Conservation (phyloP, 2,329 filamentous ascomycete species). For the Colletotrichum navitas region DNA sequence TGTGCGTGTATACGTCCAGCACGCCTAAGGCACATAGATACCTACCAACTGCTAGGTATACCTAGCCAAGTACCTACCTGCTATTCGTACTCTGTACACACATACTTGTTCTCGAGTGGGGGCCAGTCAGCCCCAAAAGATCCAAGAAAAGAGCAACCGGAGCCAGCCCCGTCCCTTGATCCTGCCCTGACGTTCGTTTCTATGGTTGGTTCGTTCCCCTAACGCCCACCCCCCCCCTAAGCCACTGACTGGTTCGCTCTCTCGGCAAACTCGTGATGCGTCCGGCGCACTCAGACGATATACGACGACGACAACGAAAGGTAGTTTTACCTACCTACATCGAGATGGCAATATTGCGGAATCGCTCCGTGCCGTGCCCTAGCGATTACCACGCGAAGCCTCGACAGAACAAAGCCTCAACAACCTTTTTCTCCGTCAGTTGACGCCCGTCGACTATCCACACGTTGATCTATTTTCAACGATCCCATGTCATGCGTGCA, state of each 20-base stretch:
- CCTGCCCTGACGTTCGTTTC: conserved; percentile 20
- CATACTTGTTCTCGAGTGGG: conserved; percentile 5
- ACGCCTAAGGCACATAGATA: no score
- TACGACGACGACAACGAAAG: not conserved
- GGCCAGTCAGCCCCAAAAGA: not conserved
- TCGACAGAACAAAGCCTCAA: not conserved
- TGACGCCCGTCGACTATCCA: not conserved
- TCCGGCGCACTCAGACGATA: not conserved
- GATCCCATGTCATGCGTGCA: conserved; percentile 6
- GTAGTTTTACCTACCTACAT: no score
- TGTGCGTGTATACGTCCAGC: no score
- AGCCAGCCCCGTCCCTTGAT: conserved; percentile 37
- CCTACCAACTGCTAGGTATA: no score
- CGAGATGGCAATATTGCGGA: not conserved
- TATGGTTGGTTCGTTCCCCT: not conserved
- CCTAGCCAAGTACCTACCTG: no score
- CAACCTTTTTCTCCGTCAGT: not conserved
- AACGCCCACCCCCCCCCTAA: no score
- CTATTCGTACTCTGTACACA: not conserved
- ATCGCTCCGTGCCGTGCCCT: no score
- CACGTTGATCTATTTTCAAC: not conserved
- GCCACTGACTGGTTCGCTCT: not conserved
- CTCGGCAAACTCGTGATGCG: not conserved
- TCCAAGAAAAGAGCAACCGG: conserved; percentile 16
- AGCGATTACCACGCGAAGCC: not conserved